phyloP scores from a whole-genome alignment of 495 filamentous ascomycete genomes.

The Amniculicola lignicola region DNA sequence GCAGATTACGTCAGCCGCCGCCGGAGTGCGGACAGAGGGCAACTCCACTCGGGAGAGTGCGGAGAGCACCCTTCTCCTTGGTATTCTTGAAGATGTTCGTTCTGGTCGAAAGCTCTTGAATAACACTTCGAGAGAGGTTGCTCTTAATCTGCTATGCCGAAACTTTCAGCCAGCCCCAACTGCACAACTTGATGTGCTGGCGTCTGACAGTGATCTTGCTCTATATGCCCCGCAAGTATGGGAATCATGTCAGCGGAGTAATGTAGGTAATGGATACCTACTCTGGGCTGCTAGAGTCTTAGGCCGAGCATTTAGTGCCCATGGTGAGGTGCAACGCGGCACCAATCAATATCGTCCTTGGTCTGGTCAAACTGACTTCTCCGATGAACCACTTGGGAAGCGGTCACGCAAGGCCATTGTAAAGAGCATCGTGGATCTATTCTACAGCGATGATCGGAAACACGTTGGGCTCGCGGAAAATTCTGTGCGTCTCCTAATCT shows the following conservation, averaged over 20 bases:
- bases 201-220: constrained; percentile 58
- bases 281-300: constrained; percentile 82
- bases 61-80: constrained; percentile 70
- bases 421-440: constrained; percentile 62
- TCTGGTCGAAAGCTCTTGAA: constrained; percentile 61
- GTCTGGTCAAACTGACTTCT: not conserved
- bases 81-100: constrained; percentile 69
- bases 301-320: constrained; percentile 77
- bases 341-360: constrained; percentile 48
- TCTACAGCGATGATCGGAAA: constrained; percentile 58
- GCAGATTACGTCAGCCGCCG: constrained; percentile 61
- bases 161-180: constrained; percentile 61
- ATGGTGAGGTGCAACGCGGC: constrained; percentile 46
- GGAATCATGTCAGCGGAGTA: constrained; percentile 63
- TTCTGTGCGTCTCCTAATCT: constrained; percentile 68
- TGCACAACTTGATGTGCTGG: constrained; percentile 58
- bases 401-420: constrained; percentile 49
- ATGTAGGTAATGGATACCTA: constrained; percentile 64
- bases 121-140: constrained; percentile 62
- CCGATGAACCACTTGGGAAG: constrained; percentile 4
- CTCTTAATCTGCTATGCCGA: constrained; percentile 68
- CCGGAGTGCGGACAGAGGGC: constrained; percentile 54
- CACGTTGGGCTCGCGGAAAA: constrained; percentile 75
- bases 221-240: constrained; percentile 63
- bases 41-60: constrained; percentile 58